phyloP scores from a whole-genome alignment of 2,329 filamentous ascomycete species.

The Exophiala dermatitidis region DNA sequence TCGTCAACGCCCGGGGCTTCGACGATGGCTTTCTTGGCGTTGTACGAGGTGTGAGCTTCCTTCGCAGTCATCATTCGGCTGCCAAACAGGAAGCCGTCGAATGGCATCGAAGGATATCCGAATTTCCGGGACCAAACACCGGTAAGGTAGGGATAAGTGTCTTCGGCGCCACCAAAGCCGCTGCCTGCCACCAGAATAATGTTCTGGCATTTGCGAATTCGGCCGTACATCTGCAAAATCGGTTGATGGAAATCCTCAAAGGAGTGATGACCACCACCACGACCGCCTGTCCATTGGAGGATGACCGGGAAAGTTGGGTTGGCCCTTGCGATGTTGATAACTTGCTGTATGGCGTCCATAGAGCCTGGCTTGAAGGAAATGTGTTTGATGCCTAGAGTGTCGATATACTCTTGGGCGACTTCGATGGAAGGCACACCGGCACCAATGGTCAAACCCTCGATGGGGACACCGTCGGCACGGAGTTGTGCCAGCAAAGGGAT shows the following conservation, averaged over 20 bases:
- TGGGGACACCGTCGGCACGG: slow-evolving; percentile 76
- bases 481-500: slow-evolving; percentile 76
- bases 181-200: slow-evolving; percentile 84
- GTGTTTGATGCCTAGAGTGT: slow-evolving; percentile 85
- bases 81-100: slow-evolving; percentile 83
- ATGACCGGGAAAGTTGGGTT: slow-evolving; percentile 90
- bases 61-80: slow-evolving; percentile 93
- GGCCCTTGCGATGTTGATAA: slow-evolving; percentile 90
- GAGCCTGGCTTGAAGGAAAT: slow-evolving; percentile 93
- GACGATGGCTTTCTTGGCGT: slow-evolving; percentile 83
- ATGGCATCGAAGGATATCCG: slow-evolving; percentile 87
- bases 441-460: slow-evolving; percentile 86
- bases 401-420: slow-evolving; percentile 86
- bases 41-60: slow-evolving; percentile 80
- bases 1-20: slow-evolving; percentile 79
- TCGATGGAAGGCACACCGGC: slow-evolving; percentile 91
- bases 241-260: slow-evolving; percentile 94
- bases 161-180: slow-evolving; percentile 82
- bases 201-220: slow-evolving; percentile 78
- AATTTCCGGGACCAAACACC: slow-evolving; percentile 81
- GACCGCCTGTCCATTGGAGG: slow-evolving; percentile 89
- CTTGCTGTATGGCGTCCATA: slow-evolving; percentile 75
- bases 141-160: slow-evolving; percentile 87
- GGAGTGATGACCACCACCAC: slow-evolving; percentile 89
- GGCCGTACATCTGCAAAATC: slow-evolving; percentile 81